Conservation (phyloP, 805 yeast species). For the Blastobotrys parvus region DNA sequence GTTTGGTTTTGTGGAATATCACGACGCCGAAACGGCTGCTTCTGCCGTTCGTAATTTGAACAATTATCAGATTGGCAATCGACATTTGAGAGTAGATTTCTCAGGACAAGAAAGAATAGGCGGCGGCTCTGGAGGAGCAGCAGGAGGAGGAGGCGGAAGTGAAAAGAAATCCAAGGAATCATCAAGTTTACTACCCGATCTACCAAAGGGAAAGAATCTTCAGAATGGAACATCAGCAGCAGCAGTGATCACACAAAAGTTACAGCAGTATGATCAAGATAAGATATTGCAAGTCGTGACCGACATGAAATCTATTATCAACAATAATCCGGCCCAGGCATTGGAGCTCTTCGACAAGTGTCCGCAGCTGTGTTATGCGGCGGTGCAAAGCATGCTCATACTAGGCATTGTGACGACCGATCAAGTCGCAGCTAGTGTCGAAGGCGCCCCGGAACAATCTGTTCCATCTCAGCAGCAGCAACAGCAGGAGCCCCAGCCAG, state of each 20-base stretch:
- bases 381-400: slow-evolving; percentile 60
- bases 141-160: not conserved
- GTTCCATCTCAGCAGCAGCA: slow-evolving; percentile 6
- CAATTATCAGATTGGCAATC: slow-evolving; percentile 63
- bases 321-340: slow-evolving; percentile 49
- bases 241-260: slow-evolving; percentile 38
- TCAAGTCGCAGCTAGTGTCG: slow-evolving; percentile 19
- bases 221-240: slow-evolving; percentile 29
- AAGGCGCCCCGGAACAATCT: slow-evolving; percentile 6
- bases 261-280: slow-evolving; percentile 34
- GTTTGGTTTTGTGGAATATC: slow-evolving; percentile 77
- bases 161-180: not conserved
- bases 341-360: slow-evolving; percentile 51
- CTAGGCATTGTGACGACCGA: slow-evolving; percentile 29
- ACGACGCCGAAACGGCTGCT: slow-evolving; percentile 77
- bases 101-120: slow-evolving; percentile 43
- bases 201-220: slow-evolving; percentile 48
- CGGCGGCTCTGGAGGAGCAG: slow-evolving; percentile 3
- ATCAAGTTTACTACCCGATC: slow-evolving; percentile 8
- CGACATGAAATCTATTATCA: slow-evolving; percentile 54
- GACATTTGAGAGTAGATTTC: slow-evolving; percentile 68
- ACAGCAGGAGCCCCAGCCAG: slow-evolving; percentile 5
- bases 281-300: slow-evolving; percentile 41
- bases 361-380: slow-evolving; percentile 78
- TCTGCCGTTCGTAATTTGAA: slow-evolving; percentile 86